Conservation (phyloP, 768 basidiomycete species). For the Boletus barrowsii region DNA sequence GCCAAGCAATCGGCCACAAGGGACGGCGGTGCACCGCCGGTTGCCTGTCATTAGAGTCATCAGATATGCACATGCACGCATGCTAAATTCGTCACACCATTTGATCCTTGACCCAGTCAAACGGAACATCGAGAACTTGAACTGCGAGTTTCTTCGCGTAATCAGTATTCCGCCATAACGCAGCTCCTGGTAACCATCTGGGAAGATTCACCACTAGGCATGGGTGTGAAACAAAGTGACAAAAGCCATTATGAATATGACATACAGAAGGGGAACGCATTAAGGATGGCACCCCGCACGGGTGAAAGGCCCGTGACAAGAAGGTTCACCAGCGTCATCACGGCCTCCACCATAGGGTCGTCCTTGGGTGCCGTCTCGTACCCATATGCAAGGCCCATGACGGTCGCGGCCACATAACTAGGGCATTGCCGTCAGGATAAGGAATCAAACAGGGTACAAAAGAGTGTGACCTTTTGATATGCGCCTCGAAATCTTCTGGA, state of each 20-base stretch:
- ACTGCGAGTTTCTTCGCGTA: constrained; percentile 13
- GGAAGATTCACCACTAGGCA: constrained; percentile 21
- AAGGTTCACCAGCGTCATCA: constrained; percentile 16
- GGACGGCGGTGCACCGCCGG: constrained; percentile 19
- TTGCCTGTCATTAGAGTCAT: constrained; percentile 3
- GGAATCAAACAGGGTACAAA: background rate
- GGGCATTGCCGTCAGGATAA: background rate
- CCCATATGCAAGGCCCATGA: constrained; percentile 26
- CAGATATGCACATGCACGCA: too few relatives aligned
- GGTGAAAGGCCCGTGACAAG: constrained; percentile 21
- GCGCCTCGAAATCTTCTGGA: constrained; percentile 23
- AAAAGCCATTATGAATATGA: background rate
- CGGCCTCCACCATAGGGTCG: constrained; percentile 23
- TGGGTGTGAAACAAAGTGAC: background rate
- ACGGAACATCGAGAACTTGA: constrained; percentile 22
- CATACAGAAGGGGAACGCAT: constrained; percentile 25
- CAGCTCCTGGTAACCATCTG: constrained; percentile 23
- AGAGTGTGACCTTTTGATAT: constrained; percentile 18
- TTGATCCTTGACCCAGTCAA: constrained; percentile 23
- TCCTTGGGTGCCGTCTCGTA: constrained; percentile 17
- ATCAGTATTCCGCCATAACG: constrained; percentile 17
- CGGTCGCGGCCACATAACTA: constrained; percentile 26
- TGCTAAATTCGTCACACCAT: constrained; percentile 13
- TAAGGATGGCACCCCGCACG: constrained; percentile 16
- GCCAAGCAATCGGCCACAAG: constrained; percentile 26